A percentile compares a stretch with the other conserved stretches of the same genome.
These are phyloP conservation scores for Cinnamomum micranthum DNA, from an alignment of 164 flowering plant genomes.

Conservation along the genomic window DNA sequence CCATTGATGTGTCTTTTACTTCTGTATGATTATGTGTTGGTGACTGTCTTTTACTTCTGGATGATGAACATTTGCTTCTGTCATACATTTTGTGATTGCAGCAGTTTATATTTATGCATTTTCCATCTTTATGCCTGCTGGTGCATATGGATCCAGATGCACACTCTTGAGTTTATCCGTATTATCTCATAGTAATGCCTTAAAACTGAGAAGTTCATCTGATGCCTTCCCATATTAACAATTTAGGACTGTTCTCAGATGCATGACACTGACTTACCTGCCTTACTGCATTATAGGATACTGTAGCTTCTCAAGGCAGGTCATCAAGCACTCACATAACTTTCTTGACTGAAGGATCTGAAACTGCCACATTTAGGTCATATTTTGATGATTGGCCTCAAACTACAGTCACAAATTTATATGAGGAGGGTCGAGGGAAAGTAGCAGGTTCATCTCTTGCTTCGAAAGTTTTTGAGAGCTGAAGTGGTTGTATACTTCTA, in stretches of 20 bases:
- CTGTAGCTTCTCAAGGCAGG: conserved; percentile 46
- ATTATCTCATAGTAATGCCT: neutral
- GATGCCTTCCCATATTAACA: neutral
- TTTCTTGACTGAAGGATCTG: conserved; percentile 58
- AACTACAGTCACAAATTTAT: conserved; percentile 31
- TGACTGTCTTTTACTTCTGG: neutral
- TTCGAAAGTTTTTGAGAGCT: neutral
- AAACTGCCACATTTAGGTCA: conserved; percentile 50
- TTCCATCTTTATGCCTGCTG: neutral
- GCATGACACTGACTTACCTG: neutral
- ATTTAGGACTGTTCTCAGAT: neutral
- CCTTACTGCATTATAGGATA: conserved; percentile 37
- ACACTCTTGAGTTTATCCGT: neutral
- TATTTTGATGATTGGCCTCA: conserved; percentile 60
- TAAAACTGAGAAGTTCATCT: no score
- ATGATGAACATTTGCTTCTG: conserved; percentile 1
- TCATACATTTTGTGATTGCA: neutral
- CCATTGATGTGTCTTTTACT: no score
- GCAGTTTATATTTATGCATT: neutral
- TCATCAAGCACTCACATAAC: conserved; percentile 38
- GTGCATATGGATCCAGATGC: neutral
- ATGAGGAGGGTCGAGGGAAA: conserved; percentile 74
- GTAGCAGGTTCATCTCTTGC: conserved; percentile 61
- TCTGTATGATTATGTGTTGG: no score
- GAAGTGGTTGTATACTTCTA: neutral